phyloP scores from a whole-genome alignment of 23 red algal species.

The Gracilaria caudata region DNA sequence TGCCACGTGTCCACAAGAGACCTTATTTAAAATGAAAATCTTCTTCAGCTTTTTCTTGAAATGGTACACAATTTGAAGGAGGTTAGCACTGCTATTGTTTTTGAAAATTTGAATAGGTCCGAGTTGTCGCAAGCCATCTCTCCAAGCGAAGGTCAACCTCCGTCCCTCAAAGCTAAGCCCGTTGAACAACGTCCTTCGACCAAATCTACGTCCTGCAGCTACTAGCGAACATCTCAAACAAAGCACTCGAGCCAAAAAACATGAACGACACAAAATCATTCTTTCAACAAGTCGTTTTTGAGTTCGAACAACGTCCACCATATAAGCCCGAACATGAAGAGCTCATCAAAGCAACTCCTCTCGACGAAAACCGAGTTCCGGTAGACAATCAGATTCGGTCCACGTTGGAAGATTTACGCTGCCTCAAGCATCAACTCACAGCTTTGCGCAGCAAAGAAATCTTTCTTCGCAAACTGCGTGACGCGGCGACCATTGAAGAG shows the following conservation, averaged over 20 bases:
- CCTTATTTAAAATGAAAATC: too few species aligned
- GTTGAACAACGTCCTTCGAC: too few species aligned
- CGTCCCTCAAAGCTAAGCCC: too few species aligned
- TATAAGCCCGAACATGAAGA: not conserved
- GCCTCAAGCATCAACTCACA: slow-evolving; percentile 16
- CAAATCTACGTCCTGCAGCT: not conserved
- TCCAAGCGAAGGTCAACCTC: too few species aligned
- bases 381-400: slow-evolving; percentile 9
- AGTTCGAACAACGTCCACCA: not conserved
- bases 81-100: too few species aligned
- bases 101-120: not conserved
- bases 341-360: not conserved
- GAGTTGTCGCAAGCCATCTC: too few species aligned
- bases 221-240: not conserved
- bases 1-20: too few species aligned
- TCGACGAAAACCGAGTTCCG: not conserved
- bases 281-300: not conserved
- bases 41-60: too few species aligned
- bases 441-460: not conserved
- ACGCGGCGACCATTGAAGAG: not conserved
- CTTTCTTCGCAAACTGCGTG: not conserved
- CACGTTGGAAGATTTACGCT: slow-evolving; percentile 4
- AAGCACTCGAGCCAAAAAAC: not conserved
- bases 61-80: too few species aligned
- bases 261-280: not conserved